Evolutionary conservation across 176 grass and related monocot genomes (phyloP).

Genomic region (Saccharum spontaneum): DNA sequence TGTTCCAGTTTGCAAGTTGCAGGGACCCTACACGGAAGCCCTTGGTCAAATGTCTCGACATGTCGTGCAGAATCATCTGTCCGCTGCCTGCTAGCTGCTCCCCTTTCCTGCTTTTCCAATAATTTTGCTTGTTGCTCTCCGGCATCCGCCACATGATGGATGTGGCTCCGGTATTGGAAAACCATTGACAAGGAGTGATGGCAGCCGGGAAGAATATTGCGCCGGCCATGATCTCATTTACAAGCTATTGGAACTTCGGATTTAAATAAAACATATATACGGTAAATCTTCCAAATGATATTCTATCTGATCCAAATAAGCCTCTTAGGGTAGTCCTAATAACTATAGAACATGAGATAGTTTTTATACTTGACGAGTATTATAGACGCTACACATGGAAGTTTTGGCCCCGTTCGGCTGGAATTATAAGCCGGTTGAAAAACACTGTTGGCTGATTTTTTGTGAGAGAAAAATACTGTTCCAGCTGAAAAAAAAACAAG

Average conservation of each 20-base stretch:
- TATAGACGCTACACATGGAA: too few species aligned
- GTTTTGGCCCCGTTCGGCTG: too few species aligned
- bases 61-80: constrained; percentile 7
- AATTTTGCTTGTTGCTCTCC: background rate
- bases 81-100: background rate
- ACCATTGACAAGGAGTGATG: background rate
- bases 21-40: constrained; percentile 4
- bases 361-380: too few species aligned
- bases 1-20: background rate
- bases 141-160: background rate
- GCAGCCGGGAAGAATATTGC: background rate
- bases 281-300: background rate
- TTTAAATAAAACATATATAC: background rate
- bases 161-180: background rate
- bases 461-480: too few species aligned
- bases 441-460: too few species aligned
- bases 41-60: constrained; percentile 30
- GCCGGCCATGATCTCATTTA: constrained; percentile 19
- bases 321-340: too few species aligned
- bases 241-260: background rate
- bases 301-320: background rate
- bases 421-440: too few species aligned
- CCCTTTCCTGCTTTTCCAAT: background rate
- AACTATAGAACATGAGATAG: too few species aligned
- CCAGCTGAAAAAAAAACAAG: too few species aligned